Evolutionary conservation across 1,284 basidiomycete genomes (phyloP).

Genomic region (Microbotryomycetes sp.): DNA sequence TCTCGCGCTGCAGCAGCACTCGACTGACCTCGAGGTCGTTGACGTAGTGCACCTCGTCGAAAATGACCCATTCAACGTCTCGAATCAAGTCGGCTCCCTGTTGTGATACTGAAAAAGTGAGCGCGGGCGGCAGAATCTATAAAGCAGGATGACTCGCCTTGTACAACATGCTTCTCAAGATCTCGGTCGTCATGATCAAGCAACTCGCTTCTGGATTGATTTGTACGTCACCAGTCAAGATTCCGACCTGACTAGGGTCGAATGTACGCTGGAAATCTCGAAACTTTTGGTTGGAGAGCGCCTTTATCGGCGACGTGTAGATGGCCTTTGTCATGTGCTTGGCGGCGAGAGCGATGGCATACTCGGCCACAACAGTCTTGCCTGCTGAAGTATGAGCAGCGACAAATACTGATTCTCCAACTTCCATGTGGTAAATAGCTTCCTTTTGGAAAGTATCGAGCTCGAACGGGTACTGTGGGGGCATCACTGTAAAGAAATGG

Average conservation of each 20-base stretch:
- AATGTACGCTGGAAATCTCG: conserved; percentile 98
- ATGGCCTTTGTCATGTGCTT: conserved; percentile 99
- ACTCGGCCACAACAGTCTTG: conserved; percentile 98
- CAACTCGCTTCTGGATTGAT: conserved; percentile 98
- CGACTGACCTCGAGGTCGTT: conserved; percentile 87
- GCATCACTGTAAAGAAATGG: no score
- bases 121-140: no score
- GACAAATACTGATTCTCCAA: conserved; percentile 96
- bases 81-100: conserved; percentile 89
- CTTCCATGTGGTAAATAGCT: conserved; percentile 94
- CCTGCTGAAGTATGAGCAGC: conserved; percentile 99
- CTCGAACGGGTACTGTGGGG: conserved; percentile 66
- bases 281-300: conserved; percentile 97
- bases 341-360: conserved; percentile 90
- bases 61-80: conserved; percentile 99
- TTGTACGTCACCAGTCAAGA: conserved; percentile 97
- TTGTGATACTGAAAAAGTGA: conserved; percentile 31
- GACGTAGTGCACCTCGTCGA: conserved; percentile 99
- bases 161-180: conserved; percentile 95
- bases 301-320: conserved; percentile 98
- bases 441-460: conserved; percentile 93
- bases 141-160: conserved; percentile 49
- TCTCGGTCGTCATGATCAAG: conserved; percentile 86
- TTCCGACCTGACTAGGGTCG: conserved; percentile 84
- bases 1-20: background rate